Evolutionary conservation across 2,329 filamentous ascomycete species (phyloP), one percentile per base, ranked within the genome.

Genomic region (Penicillium sp.): DNA sequence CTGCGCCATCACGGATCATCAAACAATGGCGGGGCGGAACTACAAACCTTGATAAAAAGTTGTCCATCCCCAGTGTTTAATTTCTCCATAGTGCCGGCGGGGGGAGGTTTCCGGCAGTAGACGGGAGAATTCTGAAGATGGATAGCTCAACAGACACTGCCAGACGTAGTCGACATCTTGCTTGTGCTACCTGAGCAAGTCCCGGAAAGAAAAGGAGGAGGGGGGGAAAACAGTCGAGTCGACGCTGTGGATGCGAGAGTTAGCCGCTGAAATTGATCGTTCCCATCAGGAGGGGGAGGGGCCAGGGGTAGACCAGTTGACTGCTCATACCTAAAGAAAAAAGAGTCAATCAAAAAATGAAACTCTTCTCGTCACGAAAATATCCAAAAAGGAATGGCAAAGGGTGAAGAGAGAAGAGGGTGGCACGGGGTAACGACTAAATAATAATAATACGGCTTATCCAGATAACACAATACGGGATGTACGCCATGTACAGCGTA

Each of bases 51-150:
- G 58, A 79, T 73, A 68, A 79, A 79, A 63, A 77, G 72, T 66
- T 78, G 76, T 66, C 76, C 76, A 74, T 79, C 76, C 70, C 78
- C 75, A 62, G 73, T 77, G 69, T 79, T 76, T 53, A 78, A 69
- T 66, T 76, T 77, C 72, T 79, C 76, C 76, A 78, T 79, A 62
- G 63, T 68, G 69, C 62, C 57, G 57, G 62, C 50, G 60, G 59
- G 60, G 38, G 14, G 38, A 10, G 8, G 16, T 22, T 27, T 66
- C 62, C 62, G 59, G 67, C 57, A 56, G 29, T 41, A 63, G 66
- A 60, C 62, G 60, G 61, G 64, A 66, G 65, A 68, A 72, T 59
- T 67, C 66, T 67, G 67, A 66, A 67, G 68, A 65, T 61, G 59
- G 63, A 63, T 66, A 65, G 64, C 68, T 74, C 69, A 74, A 55